Evolutionary conservation across 164 flowering plant species (phyloP).

Genomic region (Aristolochia californica): DNA sequence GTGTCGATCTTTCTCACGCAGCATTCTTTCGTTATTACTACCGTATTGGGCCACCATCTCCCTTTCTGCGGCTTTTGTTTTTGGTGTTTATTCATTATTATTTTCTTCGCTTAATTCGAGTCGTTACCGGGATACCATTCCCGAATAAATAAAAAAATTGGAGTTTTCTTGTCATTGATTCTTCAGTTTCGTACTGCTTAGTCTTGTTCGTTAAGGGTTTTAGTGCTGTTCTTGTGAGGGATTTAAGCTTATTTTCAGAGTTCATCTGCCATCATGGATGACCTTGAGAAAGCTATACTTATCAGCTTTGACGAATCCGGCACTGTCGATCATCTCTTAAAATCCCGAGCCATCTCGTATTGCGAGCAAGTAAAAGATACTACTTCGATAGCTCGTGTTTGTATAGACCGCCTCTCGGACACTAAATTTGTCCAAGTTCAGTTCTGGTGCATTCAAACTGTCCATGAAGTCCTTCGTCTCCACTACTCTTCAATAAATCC

Average conservation of each 20-base stretch:
- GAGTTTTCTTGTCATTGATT: too few relatives aligned
- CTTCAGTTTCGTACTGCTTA: too few relatives aligned
- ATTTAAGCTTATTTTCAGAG: background rate
- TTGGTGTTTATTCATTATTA: too few relatives aligned
- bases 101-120: too few relatives aligned
- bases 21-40: too few relatives aligned
- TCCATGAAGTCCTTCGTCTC: conserved; percentile 55
- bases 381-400: conserved; percentile 46
- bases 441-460: conserved; percentile 91
- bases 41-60: too few relatives aligned
- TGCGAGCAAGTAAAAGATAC: conserved; percentile 57
- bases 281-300: conserved; percentile 78
- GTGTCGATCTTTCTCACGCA: too few relatives aligned
- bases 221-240: conserved; percentile 1
- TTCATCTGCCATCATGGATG: conserved; percentile 44
- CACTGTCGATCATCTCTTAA: conserved; percentile 44
- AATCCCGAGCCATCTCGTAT: conserved; percentile 55
- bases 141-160: too few relatives aligned
- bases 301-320: conserved; percentile 91
- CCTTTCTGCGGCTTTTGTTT: too few relatives aligned
- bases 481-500: conserved; percentile 38
- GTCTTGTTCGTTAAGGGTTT: background rate
- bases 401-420: conserved; percentile 50
- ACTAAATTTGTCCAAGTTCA: conserved; percentile 58
- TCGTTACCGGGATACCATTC: too few relatives aligned